These are phyloP conservation scores for Populus trichocarpa DNA, from an alignment of 441 rosid genomes.

Conservation along the genomic window DNA sequence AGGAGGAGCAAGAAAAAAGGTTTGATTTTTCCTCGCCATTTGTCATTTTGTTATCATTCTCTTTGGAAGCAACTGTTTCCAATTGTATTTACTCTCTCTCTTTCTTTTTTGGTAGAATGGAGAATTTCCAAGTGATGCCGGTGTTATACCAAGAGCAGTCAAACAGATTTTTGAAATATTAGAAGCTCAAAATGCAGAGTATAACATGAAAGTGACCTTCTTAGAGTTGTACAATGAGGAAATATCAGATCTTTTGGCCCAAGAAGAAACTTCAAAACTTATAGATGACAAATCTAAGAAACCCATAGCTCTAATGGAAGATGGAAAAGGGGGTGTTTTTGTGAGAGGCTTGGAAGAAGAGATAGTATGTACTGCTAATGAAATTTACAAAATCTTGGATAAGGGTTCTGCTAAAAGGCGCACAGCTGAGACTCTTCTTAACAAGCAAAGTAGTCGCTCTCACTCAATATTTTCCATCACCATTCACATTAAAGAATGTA, in stretches of 20 bases:
- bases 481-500: constrained; percentile 95
- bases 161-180: constrained; percentile 87
- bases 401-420: constrained; percentile 98
- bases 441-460: constrained; percentile 99
- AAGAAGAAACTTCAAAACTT: constrained; percentile 75
- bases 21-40: constrained; percentile 16
- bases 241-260: constrained; percentile 92
- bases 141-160: constrained; percentile 97
- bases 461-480: constrained; percentile 98
- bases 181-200: constrained; percentile 92
- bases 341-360: constrained; percentile 98
- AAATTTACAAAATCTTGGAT: constrained; percentile 95
- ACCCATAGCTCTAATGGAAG: constrained; percentile 99
- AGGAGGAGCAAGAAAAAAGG: constrained; percentile 97
- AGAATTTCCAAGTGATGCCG: constrained; percentile 94
- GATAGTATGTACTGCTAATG: constrained; percentile 89
- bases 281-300: constrained; percentile 90
- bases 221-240: constrained; percentile 98
- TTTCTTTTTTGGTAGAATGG: constrained; percentile 58
- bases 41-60: background rate
- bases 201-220: constrained; percentile 96
- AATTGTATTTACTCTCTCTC: constrained; percentile 19
- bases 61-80: constrained; percentile 14
- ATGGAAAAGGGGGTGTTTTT: constrained; percentile 98
- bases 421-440: constrained; percentile 96